Evolutionary conservation across 2,329 filamentous ascomycete species (phyloP).

Genomic region (Aureobasidium sp.): DNA sequence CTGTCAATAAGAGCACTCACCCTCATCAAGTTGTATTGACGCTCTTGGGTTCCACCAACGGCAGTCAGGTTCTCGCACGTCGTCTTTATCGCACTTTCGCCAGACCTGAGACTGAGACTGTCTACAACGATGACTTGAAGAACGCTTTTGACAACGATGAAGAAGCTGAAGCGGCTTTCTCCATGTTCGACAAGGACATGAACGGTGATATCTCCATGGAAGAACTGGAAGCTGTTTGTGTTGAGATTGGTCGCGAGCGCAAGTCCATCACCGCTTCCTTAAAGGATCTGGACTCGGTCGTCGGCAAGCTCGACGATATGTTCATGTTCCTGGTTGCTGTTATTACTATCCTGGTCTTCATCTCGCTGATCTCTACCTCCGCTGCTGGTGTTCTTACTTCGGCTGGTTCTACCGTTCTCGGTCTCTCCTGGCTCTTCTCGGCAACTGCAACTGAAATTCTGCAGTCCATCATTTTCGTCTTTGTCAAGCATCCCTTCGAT

Average conservation of each 20-base stretch:
- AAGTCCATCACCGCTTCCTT: constrained; percentile 92
- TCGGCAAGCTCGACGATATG: constrained; percentile 79
- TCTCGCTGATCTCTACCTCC: constrained; percentile 81
- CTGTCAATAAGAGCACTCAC: constrained; percentile 60
- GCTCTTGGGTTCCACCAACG: constrained; percentile 61
- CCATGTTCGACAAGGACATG: constrained; percentile 91
- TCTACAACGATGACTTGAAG: constrained; percentile 69
- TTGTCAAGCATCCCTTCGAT: constrained; percentile 95
- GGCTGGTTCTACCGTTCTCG: constrained; percentile 77
- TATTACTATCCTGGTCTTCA: constrained; percentile 75
- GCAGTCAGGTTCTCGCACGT: constrained; percentile 76
- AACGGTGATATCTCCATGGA: constrained; percentile 96
- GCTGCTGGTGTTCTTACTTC: constrained; percentile 85
- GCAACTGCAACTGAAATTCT: constrained; percentile 91
- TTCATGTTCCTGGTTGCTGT: constrained; percentile 79
- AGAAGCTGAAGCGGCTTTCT: constrained; percentile 80
- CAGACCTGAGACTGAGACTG: constrained; percentile 64
- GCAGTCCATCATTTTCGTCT: constrained; percentile 90
- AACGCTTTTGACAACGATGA: constrained; percentile 72
- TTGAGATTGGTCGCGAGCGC: constrained; percentile 88
- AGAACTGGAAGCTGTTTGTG: constrained; percentile 84
- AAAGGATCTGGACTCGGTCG: constrained; percentile 91
- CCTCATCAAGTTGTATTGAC: constrained; percentile 78
- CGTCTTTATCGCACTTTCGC: constrained; percentile 82
- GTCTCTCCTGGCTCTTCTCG: constrained; percentile 85